Evolutionary conservation across 495 filamentous ascomycete species (phyloP).

Genomic region (Sabuloglossum arenarium): DNA sequence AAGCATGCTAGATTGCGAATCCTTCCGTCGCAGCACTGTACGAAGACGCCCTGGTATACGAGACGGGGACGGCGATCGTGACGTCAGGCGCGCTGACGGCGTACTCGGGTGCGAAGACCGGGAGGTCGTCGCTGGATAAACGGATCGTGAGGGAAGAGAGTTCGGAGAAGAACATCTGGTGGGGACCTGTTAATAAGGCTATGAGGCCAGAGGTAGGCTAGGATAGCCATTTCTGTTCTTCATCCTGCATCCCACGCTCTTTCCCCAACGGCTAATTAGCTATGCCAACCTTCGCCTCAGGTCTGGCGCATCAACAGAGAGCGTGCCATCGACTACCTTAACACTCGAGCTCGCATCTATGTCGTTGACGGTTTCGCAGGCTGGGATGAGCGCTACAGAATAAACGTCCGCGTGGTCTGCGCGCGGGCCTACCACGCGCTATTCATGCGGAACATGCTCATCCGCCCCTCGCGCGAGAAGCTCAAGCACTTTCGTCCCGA

Average conservation of each 20-base stretch:
- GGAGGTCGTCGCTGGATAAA: constrained; percentile 92
- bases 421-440: constrained; percentile 97
- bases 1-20: constrained; percentile 65
- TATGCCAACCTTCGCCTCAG: constrained; percentile 27
- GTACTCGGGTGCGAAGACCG: constrained; percentile 95
- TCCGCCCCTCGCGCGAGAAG: constrained; percentile 75
- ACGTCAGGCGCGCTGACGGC: constrained; percentile 85
- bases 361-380: constrained; percentile 93
- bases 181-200: constrained; percentile 96
- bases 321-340: constrained; percentile 95
- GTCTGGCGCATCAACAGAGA: constrained; percentile 99
- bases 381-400: constrained; percentile 96
- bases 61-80: constrained; percentile 91
- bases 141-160: constrained; percentile 80
- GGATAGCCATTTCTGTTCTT: neutral
- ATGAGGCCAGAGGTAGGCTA: constrained; percentile 86
- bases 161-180: constrained; percentile 88
- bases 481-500: constrained; percentile 94
- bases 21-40: constrained; percentile 84
- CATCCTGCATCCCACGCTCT: neutral
- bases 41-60: constrained; percentile 97
- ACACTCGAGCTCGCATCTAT: constrained; percentile 96
- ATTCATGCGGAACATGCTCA: constrained; percentile 99
- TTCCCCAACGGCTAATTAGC: neutral
- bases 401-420: constrained; percentile 94